phyloP scores from a whole-genome alignment of 495 filamentous ascomycete genomes.

The Trichoderma erinaceum region DNA sequence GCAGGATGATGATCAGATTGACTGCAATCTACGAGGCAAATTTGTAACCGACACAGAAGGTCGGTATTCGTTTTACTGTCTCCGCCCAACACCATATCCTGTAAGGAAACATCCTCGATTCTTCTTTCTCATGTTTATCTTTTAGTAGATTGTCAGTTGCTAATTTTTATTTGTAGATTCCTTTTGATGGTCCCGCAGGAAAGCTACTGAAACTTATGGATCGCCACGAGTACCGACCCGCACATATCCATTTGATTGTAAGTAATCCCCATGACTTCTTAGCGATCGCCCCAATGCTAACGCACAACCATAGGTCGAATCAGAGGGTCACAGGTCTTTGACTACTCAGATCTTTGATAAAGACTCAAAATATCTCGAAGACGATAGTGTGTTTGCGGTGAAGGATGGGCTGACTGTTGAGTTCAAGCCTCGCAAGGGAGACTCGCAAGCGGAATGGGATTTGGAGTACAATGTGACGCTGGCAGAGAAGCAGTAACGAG shows the following conservation, averaged over 20 bases:
- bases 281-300: background rate
- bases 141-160: too few species aligned
- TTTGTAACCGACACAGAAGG: conserved; percentile 62
- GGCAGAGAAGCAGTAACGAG: conserved; percentile 7
- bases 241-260: conserved; percentile 67
- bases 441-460: conserved; percentile 55
- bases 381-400: conserved; percentile 72
- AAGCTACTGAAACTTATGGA: conserved; percentile 53
- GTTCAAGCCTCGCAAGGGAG: conserved; percentile 53
- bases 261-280: conserved; percentile 14
- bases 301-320: conserved; percentile 22
- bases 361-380: conserved; percentile 52
- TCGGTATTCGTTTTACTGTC: conserved; percentile 58
- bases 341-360: conserved; percentile 71
- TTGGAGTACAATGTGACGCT: conserved; percentile 52
- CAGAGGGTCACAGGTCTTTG: conserved; percentile 42
- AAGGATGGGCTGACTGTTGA: conserved; percentile 68
- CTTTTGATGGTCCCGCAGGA: conserved; percentile 55
- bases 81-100: conserved; percentile 67
- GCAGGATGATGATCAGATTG: conserved; percentile 65
- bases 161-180: conserved; percentile 33
- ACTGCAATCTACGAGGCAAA: conserved; percentile 68
- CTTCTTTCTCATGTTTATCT: background rate
- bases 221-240: conserved; percentile 64
- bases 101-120: background rate